Evolutionary conservation across 2,329 filamentous ascomycete genomes (phyloP).

Genomic region (Xylariaceae sp.): DNA sequence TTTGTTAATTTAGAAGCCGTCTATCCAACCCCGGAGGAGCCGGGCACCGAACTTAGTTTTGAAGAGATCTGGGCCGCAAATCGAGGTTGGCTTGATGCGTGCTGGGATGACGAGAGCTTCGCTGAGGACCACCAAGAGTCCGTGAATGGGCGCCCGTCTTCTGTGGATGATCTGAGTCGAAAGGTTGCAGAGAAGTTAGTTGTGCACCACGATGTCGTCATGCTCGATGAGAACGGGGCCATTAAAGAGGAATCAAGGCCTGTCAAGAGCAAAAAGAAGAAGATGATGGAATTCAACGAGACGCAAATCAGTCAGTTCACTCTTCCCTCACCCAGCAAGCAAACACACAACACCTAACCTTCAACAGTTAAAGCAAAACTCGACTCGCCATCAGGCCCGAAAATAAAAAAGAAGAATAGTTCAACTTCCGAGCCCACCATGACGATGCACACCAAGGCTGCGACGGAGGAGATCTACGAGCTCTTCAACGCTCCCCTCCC

Average conservation of each 20-base stretch:
- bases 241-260: slow-evolving; percentile 49
- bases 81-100: slow-evolving; percentile 67
- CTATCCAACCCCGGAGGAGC: slow-evolving; percentile 75
- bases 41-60: slow-evolving; percentile 79
- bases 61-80: slow-evolving; percentile 85
- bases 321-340: background rate
- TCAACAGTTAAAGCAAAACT: slow-evolving; percentile 84
- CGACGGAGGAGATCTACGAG: slow-evolving; percentile 96
- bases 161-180: slow-evolving; percentile 34
- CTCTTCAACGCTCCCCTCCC: slow-evolving; percentile 88
- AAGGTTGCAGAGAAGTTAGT: slow-evolving; percentile 43
- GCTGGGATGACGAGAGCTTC: slow-evolving; percentile 53
- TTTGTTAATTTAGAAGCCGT: slow-evolving; percentile 84
- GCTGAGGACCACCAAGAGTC: slow-evolving; percentile 24
- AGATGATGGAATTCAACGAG: slow-evolving; percentile 83
- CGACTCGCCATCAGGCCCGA: slow-evolving; percentile 84
- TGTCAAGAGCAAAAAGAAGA: slow-evolving; percentile 68
- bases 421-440: slow-evolving; percentile 81
- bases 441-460: slow-evolving; percentile 93
- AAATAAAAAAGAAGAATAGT: slow-evolving; percentile 74
- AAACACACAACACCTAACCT: slow-evolving; percentile 34
- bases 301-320: slow-evolving; percentile 80
- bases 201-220: slow-evolving; percentile 48
- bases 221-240: slow-evolving; percentile 63
- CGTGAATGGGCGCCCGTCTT: slow-evolving; percentile 24